Conservation (phyloP, 1,284 basidiomycete genomes). For the Austroboletus novae-zelandiae region DNA sequence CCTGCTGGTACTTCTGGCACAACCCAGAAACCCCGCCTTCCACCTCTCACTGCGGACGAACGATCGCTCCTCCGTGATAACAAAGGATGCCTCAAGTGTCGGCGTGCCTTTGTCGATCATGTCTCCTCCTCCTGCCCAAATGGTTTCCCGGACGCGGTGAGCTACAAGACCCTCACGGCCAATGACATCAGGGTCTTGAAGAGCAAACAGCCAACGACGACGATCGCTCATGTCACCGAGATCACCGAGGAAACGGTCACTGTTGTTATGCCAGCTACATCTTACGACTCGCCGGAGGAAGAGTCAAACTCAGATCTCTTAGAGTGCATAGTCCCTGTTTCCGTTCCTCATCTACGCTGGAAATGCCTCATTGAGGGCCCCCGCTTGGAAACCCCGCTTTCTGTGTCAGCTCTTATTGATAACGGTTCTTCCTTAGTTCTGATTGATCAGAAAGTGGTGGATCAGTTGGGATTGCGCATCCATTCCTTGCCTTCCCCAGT, state of each 20-base stretch:
- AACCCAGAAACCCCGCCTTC: background rate
- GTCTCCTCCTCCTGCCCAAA: background rate
- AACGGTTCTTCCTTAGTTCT: slow-evolving; percentile 3
- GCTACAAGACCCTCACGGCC: background rate
- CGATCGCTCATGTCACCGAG: background rate
- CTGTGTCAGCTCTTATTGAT: background rate
- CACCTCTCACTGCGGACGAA: slow-evolving; percentile 1
- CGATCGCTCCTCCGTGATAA: background rate
- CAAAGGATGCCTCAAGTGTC: slow-evolving; percentile 18
- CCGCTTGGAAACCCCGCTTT: background rate
- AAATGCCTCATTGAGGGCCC: background rate
- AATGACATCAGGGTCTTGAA: background rate
- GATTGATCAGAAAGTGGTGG: background rate
- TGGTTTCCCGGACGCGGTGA: slow-evolving; percentile 8
- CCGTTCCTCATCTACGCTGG: background rate
- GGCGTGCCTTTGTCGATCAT: slow-evolving; percentile 8
- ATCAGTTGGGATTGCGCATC: background rate
- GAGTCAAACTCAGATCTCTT: background rate
- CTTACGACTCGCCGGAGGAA: background rate
- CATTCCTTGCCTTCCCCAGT: background rate
- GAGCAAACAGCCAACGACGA: background rate
- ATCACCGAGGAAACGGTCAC: background rate
- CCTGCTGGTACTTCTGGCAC: too few species aligned
- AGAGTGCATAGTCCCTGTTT: slow-evolving; percentile 1
- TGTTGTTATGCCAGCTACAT: background rate